Conservation (phyloP, 768 basidiomycete genomes). For the Ramaria sp. region DNA sequence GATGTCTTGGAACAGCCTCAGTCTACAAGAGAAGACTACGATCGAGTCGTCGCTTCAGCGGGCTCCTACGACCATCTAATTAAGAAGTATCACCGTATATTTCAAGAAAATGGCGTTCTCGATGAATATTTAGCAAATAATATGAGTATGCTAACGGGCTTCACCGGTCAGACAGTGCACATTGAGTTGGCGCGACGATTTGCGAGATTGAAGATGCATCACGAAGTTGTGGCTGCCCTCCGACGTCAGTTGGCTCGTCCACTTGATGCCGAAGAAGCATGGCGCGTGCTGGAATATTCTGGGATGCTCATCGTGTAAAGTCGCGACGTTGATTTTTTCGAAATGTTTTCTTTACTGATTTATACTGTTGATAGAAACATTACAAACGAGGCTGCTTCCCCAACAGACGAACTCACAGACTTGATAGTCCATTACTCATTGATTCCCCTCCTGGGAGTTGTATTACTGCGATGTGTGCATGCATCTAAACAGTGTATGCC, state of each 20-base stretch:
- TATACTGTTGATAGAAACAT: background rate
- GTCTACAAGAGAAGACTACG: background rate
- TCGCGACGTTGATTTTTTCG: background rate
- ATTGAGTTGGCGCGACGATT: background rate
- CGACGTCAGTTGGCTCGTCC: background rate
- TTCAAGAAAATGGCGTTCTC: background rate
- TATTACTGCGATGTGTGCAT: conserved; percentile 1
- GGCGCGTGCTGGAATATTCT: conserved; percentile 4
- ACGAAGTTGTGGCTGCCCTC: background rate
- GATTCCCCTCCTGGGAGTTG: conserved; percentile 1
- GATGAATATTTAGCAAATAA: background rate
- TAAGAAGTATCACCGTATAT: background rate
- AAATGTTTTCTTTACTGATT: background rate
- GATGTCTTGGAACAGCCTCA: conserved; percentile 5
- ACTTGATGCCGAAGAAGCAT: background rate
- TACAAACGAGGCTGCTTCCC: conserved; percentile 2
- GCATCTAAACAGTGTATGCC: conserved; percentile 1
- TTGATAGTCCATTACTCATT: background rate
- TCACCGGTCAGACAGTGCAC: conserved; percentile 4
- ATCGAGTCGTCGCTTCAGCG: background rate
- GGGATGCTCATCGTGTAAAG: conserved; percentile 8
- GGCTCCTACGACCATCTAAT: background rate
- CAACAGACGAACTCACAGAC: conserved; percentile 5
- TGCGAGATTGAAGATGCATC: background rate
- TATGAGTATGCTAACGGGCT: background rate